A percentile compares a stretch with the other conserved stretches of the same genome.
Conservation (phyloP, 1,284 basidiomycete species). For the Leccinum griseonigrum region DNA sequence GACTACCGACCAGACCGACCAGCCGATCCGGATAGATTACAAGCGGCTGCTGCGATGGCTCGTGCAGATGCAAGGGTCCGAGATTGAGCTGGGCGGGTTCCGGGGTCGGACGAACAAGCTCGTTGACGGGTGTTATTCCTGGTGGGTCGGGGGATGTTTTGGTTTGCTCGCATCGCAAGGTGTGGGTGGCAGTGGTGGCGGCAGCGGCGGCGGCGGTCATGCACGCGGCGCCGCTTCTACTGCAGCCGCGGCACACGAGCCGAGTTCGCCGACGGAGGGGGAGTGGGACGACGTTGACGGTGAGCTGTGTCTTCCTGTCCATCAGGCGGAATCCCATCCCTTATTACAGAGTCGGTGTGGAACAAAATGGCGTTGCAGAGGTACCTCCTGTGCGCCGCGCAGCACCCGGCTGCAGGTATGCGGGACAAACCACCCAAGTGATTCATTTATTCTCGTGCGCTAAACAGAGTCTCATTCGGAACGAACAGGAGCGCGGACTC, state of each 20-base stretch:
- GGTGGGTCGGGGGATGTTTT: conserved; percentile 97
- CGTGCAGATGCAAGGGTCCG: conserved; percentile 81
- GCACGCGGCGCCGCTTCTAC: background rate
- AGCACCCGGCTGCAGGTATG: conserved; percentile 82
- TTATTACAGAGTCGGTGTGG: conserved; percentile 46
- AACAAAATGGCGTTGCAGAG: conserved; percentile 78
- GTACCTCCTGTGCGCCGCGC: conserved; percentile 85
- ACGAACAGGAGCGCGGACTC: conserved; percentile 68
- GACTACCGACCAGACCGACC: background rate
- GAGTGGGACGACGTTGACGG: conserved; percentile 69
- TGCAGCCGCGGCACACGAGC: conserved; percentile 13
- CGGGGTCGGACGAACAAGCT: conserved; percentile 95
- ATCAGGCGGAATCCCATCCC: background rate
- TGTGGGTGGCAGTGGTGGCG: conserved; percentile 35
- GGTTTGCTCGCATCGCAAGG: conserved; percentile 73
- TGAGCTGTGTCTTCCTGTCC: conserved; percentile 28
- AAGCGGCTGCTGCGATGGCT: conserved; percentile 78
- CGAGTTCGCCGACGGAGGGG: conserved; percentile 20
- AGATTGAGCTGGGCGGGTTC: conserved; percentile 90
- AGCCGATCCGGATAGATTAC: conserved; percentile 50
- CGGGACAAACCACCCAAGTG: conserved; percentile 95
- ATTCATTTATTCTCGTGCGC: background rate
- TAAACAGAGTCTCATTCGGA: background rate
- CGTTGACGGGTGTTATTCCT: conserved; percentile 98
- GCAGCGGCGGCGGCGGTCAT: background rate